Evolutionary conservation across 2,329 filamentous ascomycete genomes (phyloP), one percentile per base, ranked within the genome.

Genomic region (Acarospora socialis): DNA sequence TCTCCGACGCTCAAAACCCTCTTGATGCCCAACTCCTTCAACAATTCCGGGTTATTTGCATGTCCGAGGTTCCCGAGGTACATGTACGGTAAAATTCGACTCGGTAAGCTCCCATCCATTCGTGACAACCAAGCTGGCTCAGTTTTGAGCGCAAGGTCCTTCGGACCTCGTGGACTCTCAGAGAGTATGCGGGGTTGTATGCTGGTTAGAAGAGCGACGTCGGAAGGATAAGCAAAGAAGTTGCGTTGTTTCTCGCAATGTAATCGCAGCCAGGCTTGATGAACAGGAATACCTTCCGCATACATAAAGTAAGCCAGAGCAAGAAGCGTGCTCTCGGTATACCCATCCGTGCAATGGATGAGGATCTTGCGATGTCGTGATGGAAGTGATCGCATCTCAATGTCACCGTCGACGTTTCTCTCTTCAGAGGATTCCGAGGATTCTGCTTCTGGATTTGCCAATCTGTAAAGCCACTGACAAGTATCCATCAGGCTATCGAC

Each of bases 1-100:
- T 98, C 90, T 2, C 90, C 90, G 18, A 98, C 84, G 46, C 86
- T 94, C 17, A 98, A 63, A 25, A 98, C 76, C 46, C 92, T 81
- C 9, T 67, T 70, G 38, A 98, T 93, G 0, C 87, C 87, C 37
- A 98, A 59, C 26, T 77, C 72, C 39, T 65, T 68, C 19, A 98
- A 59, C 19, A 98, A 60, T 33, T 81, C 79, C 0, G 86, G 82
- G 45, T 95, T 95, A 50, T 95, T 95, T 5, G 90, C 90, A 51
- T 98, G 90, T 0, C 73, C 74, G 10, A 95, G 65, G 46, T 95
- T 95, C 2, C 90, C 90, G 8, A 98, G 69, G 50, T 98, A 98
- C 76, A 98, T 84, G 50, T 95, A 94, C 33, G 86, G 77, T 24
- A 93, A 60, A 22, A 98, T 71, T 9, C 87, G 73, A 49, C 82